phyloP scores from a whole-genome alignment of 2,329 filamentous ascomycete genomes.

The Colletotrichum sp. region DNA sequence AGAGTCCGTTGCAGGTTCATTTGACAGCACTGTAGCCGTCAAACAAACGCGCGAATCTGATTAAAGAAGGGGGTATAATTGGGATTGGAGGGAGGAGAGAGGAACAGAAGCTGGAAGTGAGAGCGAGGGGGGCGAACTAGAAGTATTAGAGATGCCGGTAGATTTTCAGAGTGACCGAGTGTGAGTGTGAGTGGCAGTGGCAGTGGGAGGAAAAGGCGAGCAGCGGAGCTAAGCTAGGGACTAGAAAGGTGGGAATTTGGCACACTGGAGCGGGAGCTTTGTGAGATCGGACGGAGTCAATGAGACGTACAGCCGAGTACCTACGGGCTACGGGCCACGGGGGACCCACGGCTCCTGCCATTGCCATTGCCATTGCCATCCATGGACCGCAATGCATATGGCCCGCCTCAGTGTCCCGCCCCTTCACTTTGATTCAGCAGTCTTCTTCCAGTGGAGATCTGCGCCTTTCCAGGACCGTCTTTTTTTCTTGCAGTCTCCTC shows the following conservation, averaged over 20 bases:
- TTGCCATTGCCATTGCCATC: background rate
- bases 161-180: background rate
- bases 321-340: background rate
- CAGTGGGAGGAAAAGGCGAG: background rate
- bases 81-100: constrained; percentile 24
- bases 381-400: background rate
- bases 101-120: background rate
- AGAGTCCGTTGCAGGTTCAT: constrained; percentile 91
- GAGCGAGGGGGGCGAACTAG: constrained; percentile 12
- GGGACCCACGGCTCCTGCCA: background rate
- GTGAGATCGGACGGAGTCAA: constrained; percentile 15
- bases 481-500: background rate
- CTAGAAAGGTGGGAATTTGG: background rate
- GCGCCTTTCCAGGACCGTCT: background rate
- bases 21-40: constrained; percentile 86
- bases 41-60: constrained; percentile 82
- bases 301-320: constrained; percentile 10
- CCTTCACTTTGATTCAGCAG: background rate
- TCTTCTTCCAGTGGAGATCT: background rate
- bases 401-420: background rate
- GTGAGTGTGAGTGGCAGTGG: background rate
- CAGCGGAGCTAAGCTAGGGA: background rate
- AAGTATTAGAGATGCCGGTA: constrained; percentile 17
- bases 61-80: constrained; percentile 11
- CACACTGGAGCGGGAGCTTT: background rate